phyloP scores from a whole-genome alignment of 495 filamentous ascomycete species.

The Annulohypoxylon moriforme region DNA sequence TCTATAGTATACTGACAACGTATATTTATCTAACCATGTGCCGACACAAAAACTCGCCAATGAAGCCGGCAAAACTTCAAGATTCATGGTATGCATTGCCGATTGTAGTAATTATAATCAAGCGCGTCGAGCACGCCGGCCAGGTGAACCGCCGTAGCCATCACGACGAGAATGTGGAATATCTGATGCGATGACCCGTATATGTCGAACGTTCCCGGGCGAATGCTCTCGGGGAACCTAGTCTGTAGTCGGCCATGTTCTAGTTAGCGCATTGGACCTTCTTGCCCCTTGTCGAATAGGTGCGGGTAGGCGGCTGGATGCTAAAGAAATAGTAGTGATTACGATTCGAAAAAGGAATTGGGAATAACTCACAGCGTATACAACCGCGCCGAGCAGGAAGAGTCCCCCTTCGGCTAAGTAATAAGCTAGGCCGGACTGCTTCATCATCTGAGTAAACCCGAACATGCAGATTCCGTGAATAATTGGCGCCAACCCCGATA shows the following conservation, averaged over 20 bases:
- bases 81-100: slow-evolving; percentile 33
- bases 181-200: slow-evolving; percentile 72
- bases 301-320: not conserved
- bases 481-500: slow-evolving; percentile 62
- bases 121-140: slow-evolving; percentile 68
- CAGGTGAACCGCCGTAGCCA: slow-evolving; percentile 68
- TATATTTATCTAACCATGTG: not conserved
- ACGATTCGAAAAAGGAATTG: slow-evolving; percentile 10
- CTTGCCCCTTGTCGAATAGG: not conserved
- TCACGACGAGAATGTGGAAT: slow-evolving; percentile 72
- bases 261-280: slow-evolving; percentile 24
- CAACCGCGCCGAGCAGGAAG: slow-evolving; percentile 52
- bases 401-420: slow-evolving; percentile 54
- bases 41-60: not conserved
- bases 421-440: slow-evolving; percentile 59
- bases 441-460: slow-evolving; percentile 53
- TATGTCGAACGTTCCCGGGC: slow-evolving; percentile 66
- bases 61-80: not conserved
- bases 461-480: slow-evolving; percentile 58
- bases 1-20: not conserved
- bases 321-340: not conserved
- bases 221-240: slow-evolving; percentile 53
- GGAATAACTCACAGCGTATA: slow-evolving; percentile 57
- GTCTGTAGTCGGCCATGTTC: slow-evolving; percentile 44
- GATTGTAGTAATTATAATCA: slow-evolving; percentile 56